Base-by-base conservation (phyloP, 768 basidiomycete species). In the Artomyces pyxidatus region DNA sequence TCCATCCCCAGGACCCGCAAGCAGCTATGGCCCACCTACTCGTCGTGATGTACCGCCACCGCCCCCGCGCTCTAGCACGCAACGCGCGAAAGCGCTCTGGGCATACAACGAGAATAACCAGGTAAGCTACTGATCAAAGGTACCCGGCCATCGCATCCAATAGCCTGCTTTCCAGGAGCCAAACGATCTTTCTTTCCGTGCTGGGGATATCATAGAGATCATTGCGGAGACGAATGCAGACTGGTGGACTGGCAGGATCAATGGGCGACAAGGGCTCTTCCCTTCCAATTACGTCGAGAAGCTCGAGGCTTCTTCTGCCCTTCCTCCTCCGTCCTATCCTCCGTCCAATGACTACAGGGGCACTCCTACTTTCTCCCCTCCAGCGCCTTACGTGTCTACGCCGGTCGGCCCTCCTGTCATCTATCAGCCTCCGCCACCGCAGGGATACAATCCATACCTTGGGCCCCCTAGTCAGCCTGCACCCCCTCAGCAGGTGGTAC, bases 191-290 rank as follows among this genome's bases (percentile, higher is more conserved):
- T 77, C 81, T 1, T 92, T 95, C 72, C 62, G 68, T 23, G 64
- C 75, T 0, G 91, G 88, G 3, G 91, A 93, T 59, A 70, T 80
- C 39, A 76, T 95, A 50, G 85, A 88, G 49, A 74, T 95, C 49
- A 62, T 87, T 35, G 78, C 83, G 50, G 87, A 92, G 61, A 85
- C 80, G 39, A 90, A 92, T 50, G 71, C 71, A 3, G 91, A 93
- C 63, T 93, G 91, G 91, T 95, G 88, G 89, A 78, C 75, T 7
- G 90, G 91, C 25, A 72, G 65, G 52, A 58, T 74, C 48, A 74
- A 81, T 28, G 82, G 81, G 21, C 72, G 68, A 50, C 75, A 82
- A 47, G 90, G 83, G 3, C 72, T 92, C 30, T 88, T 93, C 71
- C 91, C 90, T 0, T 75, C 83, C 11, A 78, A 77, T 53, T 77